These are phyloP conservation scores for Salvia sclarea DNA, from an alignment of 305 asterid species.

Conservation along the genomic window DNA sequence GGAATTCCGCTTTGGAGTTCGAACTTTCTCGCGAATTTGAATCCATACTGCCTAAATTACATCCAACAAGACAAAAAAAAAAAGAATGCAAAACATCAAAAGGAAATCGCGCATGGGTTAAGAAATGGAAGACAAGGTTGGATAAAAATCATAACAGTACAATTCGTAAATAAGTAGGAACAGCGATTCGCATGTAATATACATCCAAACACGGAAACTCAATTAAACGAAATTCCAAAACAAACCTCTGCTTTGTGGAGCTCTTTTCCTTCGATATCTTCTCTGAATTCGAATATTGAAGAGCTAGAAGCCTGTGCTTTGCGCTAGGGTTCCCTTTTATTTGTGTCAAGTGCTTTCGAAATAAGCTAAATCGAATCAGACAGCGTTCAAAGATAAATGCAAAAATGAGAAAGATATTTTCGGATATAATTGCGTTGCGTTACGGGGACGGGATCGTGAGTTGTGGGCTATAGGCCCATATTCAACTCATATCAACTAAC, in stretches of 20 bases:
- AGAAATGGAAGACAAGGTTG: background rate
- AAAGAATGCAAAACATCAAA: background rate
- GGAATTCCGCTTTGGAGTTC: constrained; percentile 63
- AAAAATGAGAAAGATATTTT: constrained; percentile 28
- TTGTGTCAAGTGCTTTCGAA: constrained; percentile 30
- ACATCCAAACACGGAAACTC: background rate
- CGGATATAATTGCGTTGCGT: background rate
- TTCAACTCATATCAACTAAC: too few relatives aligned
- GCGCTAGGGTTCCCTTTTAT: constrained; percentile 36
- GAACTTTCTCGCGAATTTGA: constrained; percentile 46
- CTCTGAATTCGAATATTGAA: constrained; percentile 25
- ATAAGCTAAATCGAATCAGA: constrained; percentile 32
- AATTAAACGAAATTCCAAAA: background rate
- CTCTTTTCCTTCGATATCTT: background rate
- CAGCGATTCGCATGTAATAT: background rate
- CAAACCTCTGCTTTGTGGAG: constrained; percentile 17
- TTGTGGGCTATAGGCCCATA: constrained; percentile 5
- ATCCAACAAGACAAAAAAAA: background rate
- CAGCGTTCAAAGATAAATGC: constrained; percentile 14
- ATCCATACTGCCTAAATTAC: constrained; percentile 52
- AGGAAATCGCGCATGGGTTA: background rate
- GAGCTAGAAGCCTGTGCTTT: background rate
- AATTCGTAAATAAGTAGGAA: background rate
- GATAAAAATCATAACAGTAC: background rate
- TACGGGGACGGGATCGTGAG: constrained; percentile 10